Evolutionary conservation across 352 stramenopile genomes (phyloP), one percentile per base, ranked within the genome.

Genomic region (Pythium aphanidermatum): DNA sequence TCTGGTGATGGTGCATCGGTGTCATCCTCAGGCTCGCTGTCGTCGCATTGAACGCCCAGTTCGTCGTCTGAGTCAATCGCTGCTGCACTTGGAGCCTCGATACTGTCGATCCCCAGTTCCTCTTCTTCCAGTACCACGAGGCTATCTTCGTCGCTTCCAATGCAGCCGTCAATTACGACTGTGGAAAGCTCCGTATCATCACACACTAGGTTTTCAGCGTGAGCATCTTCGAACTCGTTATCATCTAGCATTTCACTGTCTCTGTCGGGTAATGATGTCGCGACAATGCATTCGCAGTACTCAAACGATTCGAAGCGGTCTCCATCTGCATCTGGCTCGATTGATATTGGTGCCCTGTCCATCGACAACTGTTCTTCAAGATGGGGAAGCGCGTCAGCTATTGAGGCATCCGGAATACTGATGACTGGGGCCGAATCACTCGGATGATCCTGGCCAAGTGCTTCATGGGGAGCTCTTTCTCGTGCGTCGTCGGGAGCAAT

Each of bases 301-400:
- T 62, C 51, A 31, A 73, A 73, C 21, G 63, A 73, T 20, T 56
- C 36, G 40, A 73, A 73, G 8, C 55, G 48, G 35, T 73, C 63
- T 7, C 24, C 40, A 6, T 58, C 46, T 21, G 10, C 40, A 2
- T 55, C 46, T n/a, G 14, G 29, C 29, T 17, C 8, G 7, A 21
- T 13, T n/a, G 33, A 9, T n/a, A 39, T 8, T 33, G 28, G 9
- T 13, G 14, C 14, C 28, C 28, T 13, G 28, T 13, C 9, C 14
- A 33, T 13, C 14, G 28, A 14, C 28, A 14, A 14, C 9, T 33
- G 14, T 13, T 9, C 28, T 14, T 9, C 14, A 33, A 14, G 28
- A 33, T 33, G 9, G 28, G 28, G n/a, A n/a, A n/a, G n/a, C n/a
- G n/a, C n/a, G n/a, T n/a, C n/a, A n/a, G n/a, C n/a, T n/a, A n/a